phyloP scores from a whole-genome alignment of 192 early-diverging fungal species.

The Coemansia sp. region DNA sequence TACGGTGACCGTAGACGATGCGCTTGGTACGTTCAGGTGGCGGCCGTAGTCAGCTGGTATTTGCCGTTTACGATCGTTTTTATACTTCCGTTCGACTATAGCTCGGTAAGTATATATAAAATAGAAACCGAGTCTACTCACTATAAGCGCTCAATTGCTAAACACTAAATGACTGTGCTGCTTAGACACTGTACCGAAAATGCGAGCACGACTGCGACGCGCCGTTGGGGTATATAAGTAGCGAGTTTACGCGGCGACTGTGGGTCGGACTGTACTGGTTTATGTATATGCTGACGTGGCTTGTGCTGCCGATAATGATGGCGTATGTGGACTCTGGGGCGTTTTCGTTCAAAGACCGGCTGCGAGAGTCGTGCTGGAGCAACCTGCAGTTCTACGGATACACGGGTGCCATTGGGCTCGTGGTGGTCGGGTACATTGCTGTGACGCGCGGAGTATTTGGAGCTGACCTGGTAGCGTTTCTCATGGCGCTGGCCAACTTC shows the following conservation, averaged over 20 bases:
- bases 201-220: constrained; percentile 72
- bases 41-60: constrained; percentile 80
- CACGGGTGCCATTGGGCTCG: constrained; percentile 67
- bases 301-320: constrained; percentile 82
- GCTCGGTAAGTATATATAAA: constrained; percentile 52
- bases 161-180: background rate
- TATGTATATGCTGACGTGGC: constrained; percentile 85
- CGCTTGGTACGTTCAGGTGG: constrained; percentile 84
- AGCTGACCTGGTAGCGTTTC: constrained; percentile 66
- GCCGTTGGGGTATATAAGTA: constrained; percentile 76
- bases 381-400: constrained; percentile 84
- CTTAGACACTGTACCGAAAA: constrained; percentile 68
- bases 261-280: constrained; percentile 93
- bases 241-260: constrained; percentile 70
- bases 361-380: constrained; percentile 76
- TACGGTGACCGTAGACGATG: constrained; percentile 68
- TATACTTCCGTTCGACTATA: constrained; percentile 87
- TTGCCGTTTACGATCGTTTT: constrained; percentile 91
- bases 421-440: constrained; percentile 76
- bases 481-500: constrained; percentile 94
- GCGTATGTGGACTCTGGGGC: constrained; percentile 86
- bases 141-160: background rate
- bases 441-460: constrained; percentile 59
- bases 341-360: constrained; percentile 67
- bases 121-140: background rate